Base-by-base conservation (phyloP, 495 filamentous ascomycete genomes). In the Apiosordaria backusii region DNA sequence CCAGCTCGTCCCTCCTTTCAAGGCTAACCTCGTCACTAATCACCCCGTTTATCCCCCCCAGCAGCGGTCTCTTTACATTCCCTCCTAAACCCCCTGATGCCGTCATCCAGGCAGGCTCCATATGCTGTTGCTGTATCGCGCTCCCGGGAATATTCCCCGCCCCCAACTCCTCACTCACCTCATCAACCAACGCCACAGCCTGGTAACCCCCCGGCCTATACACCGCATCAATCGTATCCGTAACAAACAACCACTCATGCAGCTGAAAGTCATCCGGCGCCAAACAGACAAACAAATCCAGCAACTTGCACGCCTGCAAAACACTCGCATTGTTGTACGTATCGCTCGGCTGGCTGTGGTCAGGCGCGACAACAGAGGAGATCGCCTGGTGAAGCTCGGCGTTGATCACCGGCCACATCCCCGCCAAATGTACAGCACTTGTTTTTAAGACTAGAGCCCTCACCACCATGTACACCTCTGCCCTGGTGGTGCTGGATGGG, bases 181-280 rank as follows among this genome's bases (percentile, higher is more conserved):
- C 91, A 68, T 99, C 95, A 19, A 90, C 89, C 13, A 98, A 83
- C 1, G 92, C 92, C 4, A 89, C 81, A 1, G 93, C 86, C 62
- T 87, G 83, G 79, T 88, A 90, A 59, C 82, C 78, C 60, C 82
- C 78, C 1, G 92, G 89, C 18, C 90, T 87, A 72, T 98, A 98
- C 23, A 98, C 92, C 1, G 96, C 93, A 73, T 99, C 95, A 69
- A 97, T 93, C 45, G 93, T 97, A 74, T 99, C 96, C 4, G 93
- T 94, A 24, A 98, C 87, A 76, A 96, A 99, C 19, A 98, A 85
- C 95, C 95, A 99, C 79, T 97, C 92, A 63, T 92, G 85, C 50
- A 97, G 82, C 74, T 98, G 95, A 76, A 97, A 99, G 72, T 98
- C 95, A 67, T 99, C 96, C 0, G 93, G 95, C 4, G 88, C 89